phyloP scores from a whole-genome alignment of 1,284 basidiomycete species.

The Rhodofomes roseus region DNA sequence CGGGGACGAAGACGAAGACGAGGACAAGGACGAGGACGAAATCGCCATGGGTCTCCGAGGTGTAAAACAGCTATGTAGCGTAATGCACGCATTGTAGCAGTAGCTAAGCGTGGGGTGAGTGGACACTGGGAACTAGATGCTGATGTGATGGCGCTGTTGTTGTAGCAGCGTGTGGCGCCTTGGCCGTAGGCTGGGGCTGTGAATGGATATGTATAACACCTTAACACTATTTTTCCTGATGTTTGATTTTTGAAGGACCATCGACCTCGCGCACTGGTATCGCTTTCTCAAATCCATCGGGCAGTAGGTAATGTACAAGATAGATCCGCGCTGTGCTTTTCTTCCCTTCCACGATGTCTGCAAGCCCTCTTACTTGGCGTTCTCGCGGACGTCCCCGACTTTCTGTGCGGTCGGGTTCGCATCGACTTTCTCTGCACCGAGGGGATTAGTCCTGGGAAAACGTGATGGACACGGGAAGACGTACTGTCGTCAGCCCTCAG shows the following conservation, averaged over 20 bases:
- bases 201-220: too few species aligned
- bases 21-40: background rate
- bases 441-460: background rate
- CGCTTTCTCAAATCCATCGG: too few species aligned
- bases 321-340: too few species aligned
- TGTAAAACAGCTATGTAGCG: conserved; percentile 24
- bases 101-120: background rate
- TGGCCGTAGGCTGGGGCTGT: too few species aligned
- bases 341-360: too few species aligned
- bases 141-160: too few species aligned
- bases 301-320: too few species aligned
- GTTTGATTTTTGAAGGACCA: too few species aligned
- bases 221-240: too few species aligned
- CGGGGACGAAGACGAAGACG: background rate
- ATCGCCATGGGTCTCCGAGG: conserved; percentile 12
- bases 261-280: too few species aligned
- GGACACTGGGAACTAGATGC: background rate
- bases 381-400: background rate
- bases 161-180: too few species aligned
- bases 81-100: conserved; percentile 6
- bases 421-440: background rate
- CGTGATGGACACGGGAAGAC: background rate
- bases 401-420: background rate
- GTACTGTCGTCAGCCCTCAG: background rate
- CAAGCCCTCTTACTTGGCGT: background rate